phyloP scores from a whole-genome alignment of 2,329 filamentous ascomycete genomes.

The Sphaerulina populicola region DNA sequence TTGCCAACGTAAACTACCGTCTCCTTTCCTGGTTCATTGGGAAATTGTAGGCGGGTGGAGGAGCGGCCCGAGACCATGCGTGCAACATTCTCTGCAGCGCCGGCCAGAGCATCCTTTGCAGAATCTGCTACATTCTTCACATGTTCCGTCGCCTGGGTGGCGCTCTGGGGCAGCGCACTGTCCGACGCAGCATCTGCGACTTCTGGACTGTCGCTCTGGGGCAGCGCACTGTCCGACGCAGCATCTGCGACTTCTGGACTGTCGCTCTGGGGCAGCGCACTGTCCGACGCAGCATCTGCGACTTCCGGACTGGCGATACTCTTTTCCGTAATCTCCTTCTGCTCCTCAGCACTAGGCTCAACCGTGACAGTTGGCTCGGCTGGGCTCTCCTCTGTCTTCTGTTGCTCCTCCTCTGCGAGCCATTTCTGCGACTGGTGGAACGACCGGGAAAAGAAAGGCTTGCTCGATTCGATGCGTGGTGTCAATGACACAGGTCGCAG shows the following conservation, averaged over 20 bases:
- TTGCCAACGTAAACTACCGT: constrained; percentile 58
- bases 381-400: constrained; percentile 18
- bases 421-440: constrained; percentile 35
- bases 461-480: constrained; percentile 34
- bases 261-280: constrained; percentile 10
- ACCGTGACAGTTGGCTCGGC: constrained; percentile 29
- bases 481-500: constrained; percentile 14
- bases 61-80: constrained; percentile 1
- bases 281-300: constrained; percentile 22
- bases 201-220: no score
- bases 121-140: constrained; percentile 17
- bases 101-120: constrained; percentile 13
- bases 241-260: constrained; percentile 24
- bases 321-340: constrained; percentile 26
- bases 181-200: no score
- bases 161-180: constrained; percentile 9
- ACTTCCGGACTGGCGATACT: constrained; percentile 20
- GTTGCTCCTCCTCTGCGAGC: constrained; percentile 34
- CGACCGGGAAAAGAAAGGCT: constrained; percentile 32
- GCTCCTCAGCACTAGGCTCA: constrained; percentile 25
- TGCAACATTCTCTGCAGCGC: constrained; percentile 10
- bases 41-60: not conserved
- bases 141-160: constrained; percentile 18
- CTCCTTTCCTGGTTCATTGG: constrained; percentile 26
- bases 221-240: constrained; percentile 16